A percentile compares a stretch with the other conserved stretches of the same genome.
These are phyloP conservation scores for Penicillium waksmanii DNA, from an alignment of 495 filamentous ascomycete genomes.

Conservation along the genomic window DNA sequence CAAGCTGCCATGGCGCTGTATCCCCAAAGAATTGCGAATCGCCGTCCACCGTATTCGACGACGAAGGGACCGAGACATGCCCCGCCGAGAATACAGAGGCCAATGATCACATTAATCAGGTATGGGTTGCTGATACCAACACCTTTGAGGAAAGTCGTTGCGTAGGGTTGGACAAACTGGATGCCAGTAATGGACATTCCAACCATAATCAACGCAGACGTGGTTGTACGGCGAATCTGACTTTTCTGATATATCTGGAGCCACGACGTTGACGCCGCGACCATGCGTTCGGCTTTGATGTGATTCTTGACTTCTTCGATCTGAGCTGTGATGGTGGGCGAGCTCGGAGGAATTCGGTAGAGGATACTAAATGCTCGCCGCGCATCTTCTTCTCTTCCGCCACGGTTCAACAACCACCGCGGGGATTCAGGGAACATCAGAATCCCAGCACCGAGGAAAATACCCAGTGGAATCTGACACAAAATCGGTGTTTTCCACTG, in stretches of 20 bases:
- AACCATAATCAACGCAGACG: slow-evolving; percentile 30
- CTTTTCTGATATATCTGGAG: slow-evolving; percentile 29
- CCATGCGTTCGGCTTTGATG: slow-evolving; percentile 25
- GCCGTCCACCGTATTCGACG: slow-evolving; percentile 34
- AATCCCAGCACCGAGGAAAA: slow-evolving; percentile 32
- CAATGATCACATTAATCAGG: slow-evolving; percentile 36
- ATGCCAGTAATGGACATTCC: slow-evolving; percentile 34
- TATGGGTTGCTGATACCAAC: slow-evolving; percentile 34
- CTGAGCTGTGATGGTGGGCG: slow-evolving; percentile 24
- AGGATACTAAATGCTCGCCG: slow-evolving; percentile 28
- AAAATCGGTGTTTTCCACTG: slow-evolving; percentile 38
- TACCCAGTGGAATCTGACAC: slow-evolving; percentile 33
- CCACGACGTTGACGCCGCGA: slow-evolving; percentile 11
- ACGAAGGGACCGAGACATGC: slow-evolving; percentile 26
- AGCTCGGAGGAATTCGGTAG: slow-evolving; percentile 26
- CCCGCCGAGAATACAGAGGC: slow-evolving; percentile 32
- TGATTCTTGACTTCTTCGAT: slow-evolving; percentile 30
- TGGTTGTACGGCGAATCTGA: slow-evolving; percentile 26
- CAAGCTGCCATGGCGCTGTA: slow-evolving; percentile 31
- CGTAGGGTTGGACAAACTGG: slow-evolving; percentile 36
- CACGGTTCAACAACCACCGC: slow-evolving; percentile 31
- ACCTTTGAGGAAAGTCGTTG: slow-evolving; percentile 29
- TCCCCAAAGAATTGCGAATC: slow-evolving; percentile 27
- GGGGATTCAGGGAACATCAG: slow-evolving; percentile 39
- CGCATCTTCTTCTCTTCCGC: slow-evolving; percentile 26